These are phyloP conservation scores for Austroboletus niveus DNA, from an alignment of 1,284 basidiomycete species.

Conservation along the genomic window DNA sequence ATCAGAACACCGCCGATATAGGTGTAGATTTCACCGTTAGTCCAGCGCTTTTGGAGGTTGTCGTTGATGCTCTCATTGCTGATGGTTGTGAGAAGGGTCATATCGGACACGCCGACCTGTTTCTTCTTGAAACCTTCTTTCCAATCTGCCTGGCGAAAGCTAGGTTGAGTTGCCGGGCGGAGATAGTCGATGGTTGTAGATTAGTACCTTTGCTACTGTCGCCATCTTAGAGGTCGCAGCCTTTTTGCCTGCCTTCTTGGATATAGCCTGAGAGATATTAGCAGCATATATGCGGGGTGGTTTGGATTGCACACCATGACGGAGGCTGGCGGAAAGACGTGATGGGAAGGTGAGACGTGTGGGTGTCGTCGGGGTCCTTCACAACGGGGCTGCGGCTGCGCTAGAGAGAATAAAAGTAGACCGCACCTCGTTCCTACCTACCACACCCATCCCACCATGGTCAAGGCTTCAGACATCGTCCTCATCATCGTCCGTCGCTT, in stretches of 20 bases:
- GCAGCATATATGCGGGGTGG: neutral
- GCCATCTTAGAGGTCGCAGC: constrained; percentile 63
- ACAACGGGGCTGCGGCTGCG: constrained; percentile 10
- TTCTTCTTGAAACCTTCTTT: constrained; percentile 99
- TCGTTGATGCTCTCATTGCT: constrained; percentile 98
- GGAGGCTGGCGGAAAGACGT: constrained; percentile 5
- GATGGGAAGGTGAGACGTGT: neutral
- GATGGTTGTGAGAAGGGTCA: constrained; percentile 97
- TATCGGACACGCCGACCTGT: constrained; percentile 95
- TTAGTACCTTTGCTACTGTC: constrained; percentile 73
- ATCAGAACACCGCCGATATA: constrained; percentile 98
- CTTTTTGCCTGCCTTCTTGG: constrained; percentile 93
- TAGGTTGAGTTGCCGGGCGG: constrained; percentile 3
- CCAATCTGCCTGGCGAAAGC: constrained; percentile 82
- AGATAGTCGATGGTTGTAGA: constrained; percentile 1
- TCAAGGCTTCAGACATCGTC: constrained; percentile 33
- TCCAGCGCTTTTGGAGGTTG: constrained; percentile 96
- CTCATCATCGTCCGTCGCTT: constrained; percentile 37
- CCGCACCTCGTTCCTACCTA: neutral
- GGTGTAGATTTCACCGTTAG: constrained; percentile 96
- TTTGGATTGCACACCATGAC: constrained; percentile 21
- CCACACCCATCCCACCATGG: constrained; percentile 17
- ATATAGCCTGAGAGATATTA: constrained; percentile 61
- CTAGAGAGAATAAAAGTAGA: neutral
- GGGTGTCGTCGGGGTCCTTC: constrained; percentile 21